A percentile compares a stretch with the other conserved stretches of the same genome.
Conservation (phyloP, 2,329 filamentous ascomycete genomes). For the Colletotrichum plurivorum region DNA sequence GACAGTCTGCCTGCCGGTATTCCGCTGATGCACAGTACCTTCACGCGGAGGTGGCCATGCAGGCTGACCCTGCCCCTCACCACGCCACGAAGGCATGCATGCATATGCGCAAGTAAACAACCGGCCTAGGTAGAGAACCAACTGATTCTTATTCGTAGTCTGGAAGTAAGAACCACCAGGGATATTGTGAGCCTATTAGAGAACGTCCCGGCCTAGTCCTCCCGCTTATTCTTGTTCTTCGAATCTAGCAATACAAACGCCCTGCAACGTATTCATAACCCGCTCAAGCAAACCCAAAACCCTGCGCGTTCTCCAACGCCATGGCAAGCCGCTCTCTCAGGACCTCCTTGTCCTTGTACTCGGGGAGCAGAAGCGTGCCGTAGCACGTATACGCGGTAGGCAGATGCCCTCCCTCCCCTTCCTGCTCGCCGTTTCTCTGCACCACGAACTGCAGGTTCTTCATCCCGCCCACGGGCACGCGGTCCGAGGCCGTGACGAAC, state of each 20-base stretch:
- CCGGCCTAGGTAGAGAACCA: too few species aligned
- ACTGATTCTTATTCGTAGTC: too few species aligned
- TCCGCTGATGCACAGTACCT: too few species aligned
- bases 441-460: conserved; percentile 87
- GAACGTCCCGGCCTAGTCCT: background rate
- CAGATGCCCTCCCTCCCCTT: conserved; percentile 68
- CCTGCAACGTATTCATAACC: too few species aligned
- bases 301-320: conserved; percentile 89
- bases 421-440: conserved; percentile 79
- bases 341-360: conserved; percentile 80
- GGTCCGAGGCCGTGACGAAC: conserved; percentile 94
- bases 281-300: conserved; percentile 84
- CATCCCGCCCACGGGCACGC: conserved; percentile 89
- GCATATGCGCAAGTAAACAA: too few species aligned
- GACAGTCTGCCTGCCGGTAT: too few species aligned
- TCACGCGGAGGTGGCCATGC: too few species aligned
- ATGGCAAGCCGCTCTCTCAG: conserved; percentile 83
- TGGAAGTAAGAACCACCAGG: too few species aligned
- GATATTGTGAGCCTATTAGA: too few species aligned
- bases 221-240: background rate
- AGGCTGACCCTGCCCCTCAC: too few species aligned
- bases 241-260: too few species aligned
- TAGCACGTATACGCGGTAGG: conserved; percentile 96
- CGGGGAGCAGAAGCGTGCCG: conserved; percentile 86
- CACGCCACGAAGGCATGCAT: too few species aligned